Conservation (phyloP, 805 yeast genomes). For the Suhomyces xylopsoci region DNA sequence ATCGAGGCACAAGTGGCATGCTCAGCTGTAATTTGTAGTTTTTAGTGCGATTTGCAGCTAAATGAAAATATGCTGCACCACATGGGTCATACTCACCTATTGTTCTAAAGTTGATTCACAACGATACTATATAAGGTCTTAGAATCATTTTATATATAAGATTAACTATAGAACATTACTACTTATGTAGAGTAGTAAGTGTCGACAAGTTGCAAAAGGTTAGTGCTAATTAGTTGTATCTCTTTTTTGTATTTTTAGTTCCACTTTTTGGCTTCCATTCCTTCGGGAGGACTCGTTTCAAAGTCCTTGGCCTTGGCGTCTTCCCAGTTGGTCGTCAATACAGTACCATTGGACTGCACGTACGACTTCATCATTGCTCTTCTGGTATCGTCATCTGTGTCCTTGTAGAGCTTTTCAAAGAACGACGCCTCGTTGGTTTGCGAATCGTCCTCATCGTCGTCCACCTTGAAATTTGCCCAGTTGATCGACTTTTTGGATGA, state of each 20-base stretch:
- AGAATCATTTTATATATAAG: too few relatives aligned
- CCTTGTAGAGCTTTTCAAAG: constrained; percentile 68
- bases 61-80: too few relatives aligned
- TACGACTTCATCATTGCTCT: constrained; percentile 97
- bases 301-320: constrained; percentile 69
- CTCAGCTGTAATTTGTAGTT: too few relatives aligned
- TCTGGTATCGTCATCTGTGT: constrained; percentile 81
- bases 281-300: constrained; percentile 72
- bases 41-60: neutral
- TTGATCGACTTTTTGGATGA: constrained; percentile 62
- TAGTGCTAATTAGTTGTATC: too few relatives aligned
- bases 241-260: too few relatives aligned
- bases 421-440: constrained; percentile 59
- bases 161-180: too few relatives aligned
- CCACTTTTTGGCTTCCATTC: constrained; percentile 61
- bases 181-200: too few relatives aligned
- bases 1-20: too few relatives aligned
- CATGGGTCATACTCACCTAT: too few relatives aligned
- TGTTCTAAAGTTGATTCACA: too few relatives aligned
- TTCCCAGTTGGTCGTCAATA: constrained; percentile 89
- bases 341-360: constrained; percentile 90
- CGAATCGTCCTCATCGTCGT: constrained; percentile 43
- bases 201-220: too few relatives aligned
- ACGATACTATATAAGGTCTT: too few relatives aligned
- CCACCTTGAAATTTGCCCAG: constrained; percentile 60